Evolutionary conservation across 352 stramenopile genomes (phyloP).

Genomic region (Pythium aquatile): DNA sequence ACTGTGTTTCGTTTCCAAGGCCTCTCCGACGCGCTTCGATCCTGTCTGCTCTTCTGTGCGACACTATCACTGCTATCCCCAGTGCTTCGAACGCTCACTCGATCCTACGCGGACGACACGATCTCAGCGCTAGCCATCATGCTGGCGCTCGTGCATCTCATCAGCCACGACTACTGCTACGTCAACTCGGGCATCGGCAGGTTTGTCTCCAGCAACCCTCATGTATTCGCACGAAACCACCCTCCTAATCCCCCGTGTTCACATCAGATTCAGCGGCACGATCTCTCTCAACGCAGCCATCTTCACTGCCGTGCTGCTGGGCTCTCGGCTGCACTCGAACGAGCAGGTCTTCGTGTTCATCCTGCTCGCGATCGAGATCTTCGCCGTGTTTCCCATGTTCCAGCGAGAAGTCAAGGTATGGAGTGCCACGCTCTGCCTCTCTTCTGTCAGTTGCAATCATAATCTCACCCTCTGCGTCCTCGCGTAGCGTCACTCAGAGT

Average conservation of each 20-base stretch:
- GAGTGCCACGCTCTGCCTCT: background rate
- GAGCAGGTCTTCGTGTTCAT: conserved; percentile 92
- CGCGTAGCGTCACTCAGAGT: conserved; percentile 54
- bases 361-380: conserved; percentile 88
- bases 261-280: conserved; percentile 75
- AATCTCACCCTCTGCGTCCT: background rate
- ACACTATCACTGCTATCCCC: conserved; percentile 87
- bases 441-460: too few species aligned
- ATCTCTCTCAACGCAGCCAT: conserved; percentile 92
- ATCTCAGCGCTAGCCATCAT: conserved; percentile 85
- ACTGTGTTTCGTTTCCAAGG: conserved; percentile 24
- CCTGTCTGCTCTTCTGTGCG: conserved; percentile 79
- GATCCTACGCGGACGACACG: conserved; percentile 90
- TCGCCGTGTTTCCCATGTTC: conserved; percentile 89
- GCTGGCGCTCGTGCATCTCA: conserved; percentile 82
- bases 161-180: conserved; percentile 91
- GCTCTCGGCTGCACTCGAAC: conserved; percentile 88
- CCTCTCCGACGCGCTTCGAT: conserved; percentile 52
- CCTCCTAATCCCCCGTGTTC: background rate
- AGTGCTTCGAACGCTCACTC: conserved; percentile 89
- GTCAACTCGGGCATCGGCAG: conserved; percentile 77
- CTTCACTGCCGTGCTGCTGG: conserved; percentile 90
- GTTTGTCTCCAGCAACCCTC: conserved; percentile 25
- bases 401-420: conserved; percentile 80
- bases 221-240: background rate